Evolutionary conservation across 2,329 filamentous ascomycete genomes (phyloP), one percentile per base, ranked within the genome.

Genomic region (Phaeophleospora eucalypticola): DNA sequence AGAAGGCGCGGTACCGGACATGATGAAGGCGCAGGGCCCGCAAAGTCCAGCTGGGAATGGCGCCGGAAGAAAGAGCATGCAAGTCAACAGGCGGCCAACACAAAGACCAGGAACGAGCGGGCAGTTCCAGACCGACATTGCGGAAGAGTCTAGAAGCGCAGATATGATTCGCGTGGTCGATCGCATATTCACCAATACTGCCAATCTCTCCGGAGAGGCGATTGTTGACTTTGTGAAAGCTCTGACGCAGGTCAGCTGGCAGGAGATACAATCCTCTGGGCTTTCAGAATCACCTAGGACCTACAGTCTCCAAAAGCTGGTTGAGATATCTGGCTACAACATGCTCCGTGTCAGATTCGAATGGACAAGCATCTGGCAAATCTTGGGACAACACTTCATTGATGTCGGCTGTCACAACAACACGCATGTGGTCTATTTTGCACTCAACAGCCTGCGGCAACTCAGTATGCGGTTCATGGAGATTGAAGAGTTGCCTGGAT

Each of bases 241-340:
- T 0, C 71, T 98, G 48, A 95, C 88, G 6, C 89, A 96, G 65
- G 91, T 98, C 56, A 97, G 91, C 68, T 97, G 93, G 93, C 91
- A 97, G 63, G 93, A 98, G 68, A 98, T 98, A 62, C 91, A 94
- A 65, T 95, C 93, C 3, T 97, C 93, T 0, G 93, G 93, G 0
- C 88, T 91, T 46, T 96, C 91, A 63, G 93, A 98, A 51, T 94
- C 89, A 17, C 93, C 93, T 9, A 83, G 94, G 45, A 98, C 91
- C 7, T 98, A 96, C 76, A 96, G 90, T 71, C 73, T 98, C 52
- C 93, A 98, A 65, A 98, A 98, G 69, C 81, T 98, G 53, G 94
- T 98, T 14, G 93, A 98, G 69, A 97, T 98, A 68, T 95, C 89
- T 67, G 96, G 95, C 69, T 98, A 98, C 80, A 98, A 98, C 73